Base-by-base conservation (phyloP, 1,284 basidiomycete genomes). In the Boletus mariae region DNA sequence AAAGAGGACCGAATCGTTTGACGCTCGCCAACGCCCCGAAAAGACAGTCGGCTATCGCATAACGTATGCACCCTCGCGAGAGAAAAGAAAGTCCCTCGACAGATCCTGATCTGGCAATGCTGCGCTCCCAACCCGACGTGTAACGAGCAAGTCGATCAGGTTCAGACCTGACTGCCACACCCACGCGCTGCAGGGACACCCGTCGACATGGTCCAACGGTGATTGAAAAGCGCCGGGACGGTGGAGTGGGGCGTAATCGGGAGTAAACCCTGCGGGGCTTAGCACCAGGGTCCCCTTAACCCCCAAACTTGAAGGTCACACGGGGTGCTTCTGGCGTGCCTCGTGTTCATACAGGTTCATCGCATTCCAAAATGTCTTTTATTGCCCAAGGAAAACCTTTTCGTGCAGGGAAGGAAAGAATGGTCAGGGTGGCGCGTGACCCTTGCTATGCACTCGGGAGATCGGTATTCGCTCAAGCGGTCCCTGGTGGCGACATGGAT, bases 321-420 rank as follows among this genome's bases (percentile, higher is more conserved):
- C 35, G 51, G 20, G 38, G 49, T 28, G 62, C 65, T 66, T 68
- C 66, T 70, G 56, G 63, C 63, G 51, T 48, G 47, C 68, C 64
- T 66, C 64, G 57, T 66, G 64, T 65, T 52, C 34, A 12, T 54
- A 23, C 17, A 17, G 5, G 25, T 26, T n/a, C 51, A 41, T 43
- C 45, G 49, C 53, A 48, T 50, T 44, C 47, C 52, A 51, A 51
- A 45, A 46, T 29, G 38, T 26, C 34, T n/a, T n/a, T 48, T 47
- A 49, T 47, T 55, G 54, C 45, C 41, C 44, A 40, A 46, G 46
- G 28, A 42, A 54, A 64, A 68, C 62, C 50, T 63, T 66, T 53
- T 46, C 10, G 55, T 57, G 12, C 53, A 65, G 41, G 59, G 62
- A 56, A 53, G 49, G 57, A 34, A 31, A 47, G 23, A 32, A 32